A percentile compares a stretch with the other conserved stretches of the same genome.
These are phyloP conservation scores for Nakazawaea populi DNA, from an alignment of 805 yeast species.

Conservation along the genomic window DNA sequence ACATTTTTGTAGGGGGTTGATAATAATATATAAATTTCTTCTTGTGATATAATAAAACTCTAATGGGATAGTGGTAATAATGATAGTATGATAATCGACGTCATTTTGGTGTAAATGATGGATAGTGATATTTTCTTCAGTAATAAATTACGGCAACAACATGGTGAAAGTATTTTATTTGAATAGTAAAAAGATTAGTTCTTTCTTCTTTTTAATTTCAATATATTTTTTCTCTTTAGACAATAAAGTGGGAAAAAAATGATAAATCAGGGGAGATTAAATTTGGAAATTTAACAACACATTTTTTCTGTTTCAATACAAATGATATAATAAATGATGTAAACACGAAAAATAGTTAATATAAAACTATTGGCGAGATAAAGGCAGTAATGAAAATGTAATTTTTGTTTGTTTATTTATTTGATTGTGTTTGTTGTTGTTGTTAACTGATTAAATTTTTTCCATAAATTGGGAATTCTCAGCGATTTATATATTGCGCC, in stretches of 20 bases:
- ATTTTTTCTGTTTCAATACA: conserved; percentile 3
- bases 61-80: neutral
- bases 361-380: no score
- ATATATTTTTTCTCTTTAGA: neutral
- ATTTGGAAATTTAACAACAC: conserved; percentile 12
- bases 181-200: conserved; percentile 2
- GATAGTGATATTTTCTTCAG: neutral
- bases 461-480: neutral
- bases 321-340: no score
- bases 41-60: neutral
- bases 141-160: conserved; percentile 7
- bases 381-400: neutral
- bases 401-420: neutral
- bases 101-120: conserved; percentile 3
- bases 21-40: neutral
- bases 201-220: neutral
- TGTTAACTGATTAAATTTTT: neutral
- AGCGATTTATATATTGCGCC: neutral
- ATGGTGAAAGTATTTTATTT: conserved; percentile 3
- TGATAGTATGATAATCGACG: conserved; percentile 1
- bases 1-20: conserved; percentile 1
- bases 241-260: neutral
- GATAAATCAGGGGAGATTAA: neutral
- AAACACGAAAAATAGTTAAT: no score
- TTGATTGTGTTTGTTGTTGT: neutral